These are phyloP conservation scores for Talaromyces borbonicus DNA, from an alignment of 495 filamentous ascomycete genomes.

Conservation along the genomic window DNA sequence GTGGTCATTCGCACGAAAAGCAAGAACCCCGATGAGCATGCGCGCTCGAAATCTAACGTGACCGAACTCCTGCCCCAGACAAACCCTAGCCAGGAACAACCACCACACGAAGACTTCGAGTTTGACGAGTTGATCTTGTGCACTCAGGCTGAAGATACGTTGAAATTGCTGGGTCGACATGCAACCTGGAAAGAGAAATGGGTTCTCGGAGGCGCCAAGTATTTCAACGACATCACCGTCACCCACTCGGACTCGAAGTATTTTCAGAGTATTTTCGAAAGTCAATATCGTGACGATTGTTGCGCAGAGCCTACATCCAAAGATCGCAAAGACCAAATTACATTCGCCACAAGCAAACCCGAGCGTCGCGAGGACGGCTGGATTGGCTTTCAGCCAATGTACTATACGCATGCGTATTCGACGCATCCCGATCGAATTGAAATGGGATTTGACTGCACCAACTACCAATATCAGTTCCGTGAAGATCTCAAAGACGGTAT, in stretches of 20 bases:
- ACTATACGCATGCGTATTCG: constrained; percentile 62
- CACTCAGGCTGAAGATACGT: constrained; percentile 59
- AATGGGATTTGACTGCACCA: constrained; percentile 80
- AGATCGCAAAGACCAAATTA: constrained; percentile 38
- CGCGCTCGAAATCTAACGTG: not conserved
- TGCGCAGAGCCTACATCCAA: constrained; percentile 38
- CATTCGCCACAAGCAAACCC: constrained; percentile 39
- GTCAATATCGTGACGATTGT: constrained; percentile 44
- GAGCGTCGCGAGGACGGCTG: constrained; percentile 26
- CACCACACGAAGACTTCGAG: constrained; percentile 31
- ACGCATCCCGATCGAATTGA: constrained; percentile 61
- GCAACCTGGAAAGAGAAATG: constrained; percentile 54
- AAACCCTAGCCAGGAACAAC: constrained; percentile 12
- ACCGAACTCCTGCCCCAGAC: not conserved
- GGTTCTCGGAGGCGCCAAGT: constrained; percentile 65
- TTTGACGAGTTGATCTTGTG: constrained; percentile 72
- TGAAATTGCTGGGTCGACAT: constrained; percentile 51
- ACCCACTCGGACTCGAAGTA: constrained; percentile 71
- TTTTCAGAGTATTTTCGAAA: constrained; percentile 69
- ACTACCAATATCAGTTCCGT: constrained; percentile 78
- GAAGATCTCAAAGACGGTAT: constrained; percentile 30
- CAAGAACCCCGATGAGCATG: constrained; percentile 1
- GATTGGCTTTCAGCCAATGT: constrained; percentile 65
- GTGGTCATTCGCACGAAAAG: constrained; percentile 30
- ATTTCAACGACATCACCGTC: constrained; percentile 76